Conservation (phyloP, 2,329 filamentous ascomycete genomes). For the Penicillium sp. region DNA sequence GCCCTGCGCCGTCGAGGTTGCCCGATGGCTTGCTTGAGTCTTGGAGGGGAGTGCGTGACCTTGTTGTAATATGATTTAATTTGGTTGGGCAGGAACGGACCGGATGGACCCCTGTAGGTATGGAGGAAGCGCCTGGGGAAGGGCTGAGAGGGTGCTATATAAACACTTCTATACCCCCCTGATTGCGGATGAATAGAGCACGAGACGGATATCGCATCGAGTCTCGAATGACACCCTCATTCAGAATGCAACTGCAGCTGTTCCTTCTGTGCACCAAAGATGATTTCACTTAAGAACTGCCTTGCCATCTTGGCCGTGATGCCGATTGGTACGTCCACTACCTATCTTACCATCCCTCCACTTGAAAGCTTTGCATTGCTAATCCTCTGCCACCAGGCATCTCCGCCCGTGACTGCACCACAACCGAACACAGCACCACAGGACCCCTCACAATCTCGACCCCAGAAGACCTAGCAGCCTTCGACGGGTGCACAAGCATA, state of each 20-base stretch:
- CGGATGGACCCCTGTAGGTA: not conserved
- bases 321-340: not conserved
- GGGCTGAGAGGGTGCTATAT: not conserved
- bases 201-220: not conserved
- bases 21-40: not conserved
- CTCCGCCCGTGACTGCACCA: not conserved
- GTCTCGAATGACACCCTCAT: not conserved
- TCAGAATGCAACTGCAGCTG: constrained; percentile 1
- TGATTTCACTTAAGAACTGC: not conserved
- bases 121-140: no score
- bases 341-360: not conserved
- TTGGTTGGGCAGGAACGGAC: not conserved
- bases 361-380: not conserved
- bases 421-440: not conserved
- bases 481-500: not conserved
- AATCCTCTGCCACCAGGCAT: not conserved
- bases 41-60: not conserved
- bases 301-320: not conserved
- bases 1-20: not conserved
- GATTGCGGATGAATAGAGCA: not conserved
- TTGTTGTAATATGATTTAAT: not conserved
- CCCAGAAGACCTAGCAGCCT: not conserved
- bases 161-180: not conserved
- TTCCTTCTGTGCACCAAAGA: not conserved
- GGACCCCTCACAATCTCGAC: not conserved